Evolutionary conservation across 257 asterid genomes (phyloP).

Genomic region (Schizonepeta tenuifolia): DNA sequence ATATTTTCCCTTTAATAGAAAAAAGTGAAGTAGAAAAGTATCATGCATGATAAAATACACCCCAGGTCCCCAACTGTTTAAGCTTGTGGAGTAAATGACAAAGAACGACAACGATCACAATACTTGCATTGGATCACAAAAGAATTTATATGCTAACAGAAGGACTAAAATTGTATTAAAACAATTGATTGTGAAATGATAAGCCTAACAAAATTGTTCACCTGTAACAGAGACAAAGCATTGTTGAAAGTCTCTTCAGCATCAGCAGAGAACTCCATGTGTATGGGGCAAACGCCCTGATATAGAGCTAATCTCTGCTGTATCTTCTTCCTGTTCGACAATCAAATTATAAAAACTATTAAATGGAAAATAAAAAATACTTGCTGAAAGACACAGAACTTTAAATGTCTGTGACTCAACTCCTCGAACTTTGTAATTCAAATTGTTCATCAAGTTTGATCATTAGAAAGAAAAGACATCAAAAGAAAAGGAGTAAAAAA

Average conservation of each 20-base stretch:
- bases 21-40: slow-evolving; percentile 12
- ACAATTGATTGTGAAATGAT: slow-evolving; percentile 1
- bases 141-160: neutral
- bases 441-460: slow-evolving; percentile 7
- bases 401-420: neutral
- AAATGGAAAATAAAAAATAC: neutral
- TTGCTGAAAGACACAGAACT: neutral
- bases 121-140: neutral
- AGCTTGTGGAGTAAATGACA: neutral
- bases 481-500: neutral
- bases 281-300: slow-evolving; percentile 90
- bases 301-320: slow-evolving; percentile 89
- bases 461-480: neutral
- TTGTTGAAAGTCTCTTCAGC: slow-evolving; percentile 76
- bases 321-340: slow-evolving; percentile 71
- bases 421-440: neutral
- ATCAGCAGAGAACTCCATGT: slow-evolving; percentile 80
- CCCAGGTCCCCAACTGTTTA: neutral
- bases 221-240: slow-evolving; percentile 77
- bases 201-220: slow-evolving; percentile 30
- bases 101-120: neutral
- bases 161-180: neutral
- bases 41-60: neutral
- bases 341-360: slow-evolving; percentile 17
- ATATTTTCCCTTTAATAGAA: neutral